Percentiles rank a stretch among this genome's conserved stretches.
Conservation (phyloP, 176 grass and related monocot genomes). For the Cymbopogon citratus region DNA sequence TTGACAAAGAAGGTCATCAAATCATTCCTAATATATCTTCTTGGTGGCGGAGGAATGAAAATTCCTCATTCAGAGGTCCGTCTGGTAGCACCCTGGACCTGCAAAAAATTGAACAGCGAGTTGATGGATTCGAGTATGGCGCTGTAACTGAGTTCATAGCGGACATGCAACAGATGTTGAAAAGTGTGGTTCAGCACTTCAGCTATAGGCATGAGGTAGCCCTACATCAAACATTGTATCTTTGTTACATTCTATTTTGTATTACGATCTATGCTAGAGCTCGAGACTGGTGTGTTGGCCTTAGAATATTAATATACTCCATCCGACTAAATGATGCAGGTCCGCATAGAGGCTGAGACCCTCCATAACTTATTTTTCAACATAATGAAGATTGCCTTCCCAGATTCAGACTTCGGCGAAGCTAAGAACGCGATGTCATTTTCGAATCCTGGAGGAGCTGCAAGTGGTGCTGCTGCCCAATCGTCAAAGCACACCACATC, state of each 20-base stretch:
- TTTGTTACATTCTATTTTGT: background rate
- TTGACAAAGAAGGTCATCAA: slow-evolving; percentile 86
- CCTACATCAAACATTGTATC: background rate
- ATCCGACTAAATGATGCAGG: slow-evolving; percentile 36
- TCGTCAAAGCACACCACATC: slow-evolving; percentile 36
- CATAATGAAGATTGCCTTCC: slow-evolving; percentile 98
- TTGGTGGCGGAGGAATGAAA: slow-evolving; percentile 89
- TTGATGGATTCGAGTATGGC: slow-evolving; percentile 73
- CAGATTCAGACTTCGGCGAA: slow-evolving; percentile 85
- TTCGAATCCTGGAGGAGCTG: slow-evolving; percentile 43
- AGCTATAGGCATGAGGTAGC: slow-evolving; percentile 67
- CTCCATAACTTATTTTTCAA: slow-evolving; percentile 87
- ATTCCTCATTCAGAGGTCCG: slow-evolving; percentile 50
- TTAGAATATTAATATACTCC: slow-evolving; percentile 10
- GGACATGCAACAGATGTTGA: slow-evolving; percentile 89
- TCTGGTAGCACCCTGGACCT: slow-evolving; percentile 62
- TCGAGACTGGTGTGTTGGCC: background rate
- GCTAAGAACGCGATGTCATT: slow-evolving; percentile 52
- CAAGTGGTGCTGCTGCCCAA: slow-evolving; percentile 15
- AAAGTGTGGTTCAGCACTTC: slow-evolving; percentile 76
- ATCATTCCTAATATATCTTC: slow-evolving; percentile 79
- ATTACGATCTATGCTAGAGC: background rate
- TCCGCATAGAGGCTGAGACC: slow-evolving; percentile 68
- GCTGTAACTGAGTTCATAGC: slow-evolving; percentile 77
- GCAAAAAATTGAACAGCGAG: slow-evolving; percentile 78